Evolutionary conservation across 1,284 basidiomycete species (phyloP).

Genomic region (Cryptococcus sp.): DNA sequence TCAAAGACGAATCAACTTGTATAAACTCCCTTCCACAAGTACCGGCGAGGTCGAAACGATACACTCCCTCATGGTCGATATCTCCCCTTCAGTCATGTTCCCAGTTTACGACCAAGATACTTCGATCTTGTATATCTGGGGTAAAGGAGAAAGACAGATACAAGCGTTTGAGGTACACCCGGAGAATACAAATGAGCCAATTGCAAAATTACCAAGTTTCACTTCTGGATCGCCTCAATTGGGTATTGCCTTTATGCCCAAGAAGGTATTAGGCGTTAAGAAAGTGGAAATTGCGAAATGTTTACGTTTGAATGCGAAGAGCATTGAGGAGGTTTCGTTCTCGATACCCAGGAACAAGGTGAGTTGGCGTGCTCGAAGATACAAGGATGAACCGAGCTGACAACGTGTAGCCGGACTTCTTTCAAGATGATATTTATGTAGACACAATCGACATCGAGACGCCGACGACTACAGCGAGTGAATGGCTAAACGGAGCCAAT

Average conservation of each 20-base stretch:
- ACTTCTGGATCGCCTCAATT: conserved; percentile 44
- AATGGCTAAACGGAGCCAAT: conserved; percentile 41
- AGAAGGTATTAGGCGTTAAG: conserved; percentile 44
- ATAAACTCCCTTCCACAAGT: conserved; percentile 17
- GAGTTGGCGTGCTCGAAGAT: conserved; percentile 2
- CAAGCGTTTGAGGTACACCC: conserved; percentile 46
- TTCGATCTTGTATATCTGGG: conserved; percentile 48
- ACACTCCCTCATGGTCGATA: conserved; percentile 43
- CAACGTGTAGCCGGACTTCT: conserved; percentile 42
- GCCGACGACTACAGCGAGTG: conserved; percentile 18
- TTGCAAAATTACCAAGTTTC: conserved; percentile 44
- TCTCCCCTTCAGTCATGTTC: conserved; percentile 50
- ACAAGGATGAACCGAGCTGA: background rate
- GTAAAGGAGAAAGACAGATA: conserved; percentile 50
- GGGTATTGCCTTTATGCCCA: conserved; percentile 47
- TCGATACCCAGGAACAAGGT: conserved; percentile 48
- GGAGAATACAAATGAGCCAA: conserved; percentile 19
- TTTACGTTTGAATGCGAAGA: conserved; percentile 44
- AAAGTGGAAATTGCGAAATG: conserved; percentile 48
- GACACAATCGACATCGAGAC: conserved; percentile 38
- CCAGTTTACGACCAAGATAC: conserved; percentile 51
- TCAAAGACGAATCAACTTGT: conserved; percentile 48
- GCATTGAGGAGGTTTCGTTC: conserved; percentile 49
- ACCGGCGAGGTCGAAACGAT: conserved; percentile 21
- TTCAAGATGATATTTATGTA: conserved; percentile 53